phyloP scores from a whole-genome alignment of 2,329 filamentous ascomycete species.

The Sarocladium strictum region DNA sequence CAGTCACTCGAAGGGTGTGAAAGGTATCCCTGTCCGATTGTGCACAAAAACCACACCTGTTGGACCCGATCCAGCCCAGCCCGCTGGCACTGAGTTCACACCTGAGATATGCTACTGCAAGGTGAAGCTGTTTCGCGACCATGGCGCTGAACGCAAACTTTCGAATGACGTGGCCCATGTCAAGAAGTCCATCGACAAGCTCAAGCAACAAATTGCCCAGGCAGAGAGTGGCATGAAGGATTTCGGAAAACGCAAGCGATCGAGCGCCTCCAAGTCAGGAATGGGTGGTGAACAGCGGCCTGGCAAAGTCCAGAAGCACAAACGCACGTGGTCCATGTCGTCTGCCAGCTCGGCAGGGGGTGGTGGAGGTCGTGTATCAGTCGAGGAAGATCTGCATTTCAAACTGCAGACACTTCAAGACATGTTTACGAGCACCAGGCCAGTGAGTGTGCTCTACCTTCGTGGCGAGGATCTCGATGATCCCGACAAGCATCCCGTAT shows the following conservation, averaged over 20 bases:
- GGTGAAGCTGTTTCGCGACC: conserved; percentile 93
- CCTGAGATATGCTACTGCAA: conserved; percentile 89
- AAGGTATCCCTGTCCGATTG: conserved; percentile 88
- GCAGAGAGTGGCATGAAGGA: conserved; percentile 63
- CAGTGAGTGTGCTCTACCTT: conserved; percentile 72
- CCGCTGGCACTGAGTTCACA: conserved; percentile 36
- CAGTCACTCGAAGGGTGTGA: conserved; percentile 97
- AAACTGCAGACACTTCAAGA: conserved; percentile 76
- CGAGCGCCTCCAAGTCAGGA: conserved; percentile 40
- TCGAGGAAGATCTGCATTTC: conserved; percentile 71
- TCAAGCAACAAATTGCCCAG: conserved; percentile 89
- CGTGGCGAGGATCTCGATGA: conserved; percentile 74
- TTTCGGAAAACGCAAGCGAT: conserved; percentile 58
- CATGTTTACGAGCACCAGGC: conserved; percentile 81
- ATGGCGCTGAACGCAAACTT: conserved; percentile 89
- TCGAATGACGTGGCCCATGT: conserved; percentile 93
- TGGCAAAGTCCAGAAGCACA: conserved; percentile 84
- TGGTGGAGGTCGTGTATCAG: conserved; percentile 37
- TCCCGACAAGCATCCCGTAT: conserved; percentile 71
- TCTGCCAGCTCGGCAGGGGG: conserved; percentile 58
- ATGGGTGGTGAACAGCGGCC: conserved; percentile 52
- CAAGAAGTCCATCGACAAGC: conserved; percentile 92
- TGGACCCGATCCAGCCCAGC: conserved; percentile 38
- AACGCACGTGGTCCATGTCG: conserved; percentile 91
- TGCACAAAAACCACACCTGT: conserved; percentile 83